phyloP scores from a whole-genome alignment of 2,329 filamentous ascomycete genomes.

The Basipetospora chlamydospora region DNA sequence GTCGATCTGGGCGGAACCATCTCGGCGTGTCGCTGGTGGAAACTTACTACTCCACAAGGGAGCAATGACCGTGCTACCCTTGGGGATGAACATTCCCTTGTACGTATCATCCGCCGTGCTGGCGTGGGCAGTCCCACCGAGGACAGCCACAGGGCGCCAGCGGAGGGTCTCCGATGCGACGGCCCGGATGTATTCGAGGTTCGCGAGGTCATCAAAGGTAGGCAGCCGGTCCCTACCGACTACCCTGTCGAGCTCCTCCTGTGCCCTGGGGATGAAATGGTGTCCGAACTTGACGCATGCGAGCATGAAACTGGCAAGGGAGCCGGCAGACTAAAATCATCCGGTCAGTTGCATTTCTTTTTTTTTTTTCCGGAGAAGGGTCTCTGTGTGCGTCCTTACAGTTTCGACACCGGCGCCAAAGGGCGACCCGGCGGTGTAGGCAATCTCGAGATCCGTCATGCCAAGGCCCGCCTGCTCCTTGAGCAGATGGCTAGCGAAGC shows the following conservation, averaged over 20 bases:
- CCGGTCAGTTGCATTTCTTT: too few species aligned
- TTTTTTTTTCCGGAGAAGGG: slow-evolving; percentile 7
- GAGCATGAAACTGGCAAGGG: slow-evolving; percentile 32
- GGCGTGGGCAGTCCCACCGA: slow-evolving; percentile 29
- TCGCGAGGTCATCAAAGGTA: slow-evolving; percentile 20
- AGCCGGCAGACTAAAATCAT: slow-evolving; percentile 26
- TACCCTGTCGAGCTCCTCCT: slow-evolving; percentile 23
- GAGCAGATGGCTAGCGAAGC: slow-evolving; percentile 28
- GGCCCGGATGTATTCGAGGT: slow-evolving; percentile 20
- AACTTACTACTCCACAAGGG: slow-evolving; percentile 27
- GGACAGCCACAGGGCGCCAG: slow-evolving; percentile 25
- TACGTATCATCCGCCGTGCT: slow-evolving; percentile 27
- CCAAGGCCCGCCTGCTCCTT: slow-evolving; percentile 23
- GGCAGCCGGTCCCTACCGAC: slow-evolving; percentile 22
- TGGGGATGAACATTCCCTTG: slow-evolving; percentile 28
- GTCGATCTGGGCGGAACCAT: too few species aligned
- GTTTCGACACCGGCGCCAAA: slow-evolving; percentile 30
- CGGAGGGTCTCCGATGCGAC: slow-evolving; percentile 24
- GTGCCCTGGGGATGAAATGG: slow-evolving; percentile 30
- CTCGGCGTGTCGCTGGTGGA: too few species aligned
- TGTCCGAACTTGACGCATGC: slow-evolving; percentile 37
- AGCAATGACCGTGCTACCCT: slow-evolving; percentile 25
- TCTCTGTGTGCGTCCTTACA: slow-evolving; percentile 23
- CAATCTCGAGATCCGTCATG: slow-evolving; percentile 26
- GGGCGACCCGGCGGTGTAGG: slow-evolving; percentile 27